phyloP scores from a whole-genome alignment of 345 rosid species.

The Garcia nutans region DNA sequence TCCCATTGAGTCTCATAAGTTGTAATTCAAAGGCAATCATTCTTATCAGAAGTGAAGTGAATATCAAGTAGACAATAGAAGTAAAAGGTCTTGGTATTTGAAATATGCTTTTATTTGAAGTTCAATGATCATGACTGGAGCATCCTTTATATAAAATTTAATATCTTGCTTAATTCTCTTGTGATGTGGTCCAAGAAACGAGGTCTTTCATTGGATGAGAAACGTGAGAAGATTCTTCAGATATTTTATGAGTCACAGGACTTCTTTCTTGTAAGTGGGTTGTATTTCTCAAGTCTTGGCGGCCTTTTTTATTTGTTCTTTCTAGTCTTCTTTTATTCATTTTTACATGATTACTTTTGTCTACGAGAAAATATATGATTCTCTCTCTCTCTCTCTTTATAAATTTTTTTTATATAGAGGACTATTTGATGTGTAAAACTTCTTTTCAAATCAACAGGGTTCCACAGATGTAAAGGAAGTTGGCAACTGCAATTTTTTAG shows the following conservation, averaged over 20 bases:
- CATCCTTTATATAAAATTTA: background rate
- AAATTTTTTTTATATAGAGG: too few relatives aligned
- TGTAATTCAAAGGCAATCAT: background rate
- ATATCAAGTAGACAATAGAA: background rate
- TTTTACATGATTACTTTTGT: background rate
- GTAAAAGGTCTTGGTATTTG: background rate
- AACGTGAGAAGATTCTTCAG: slow-evolving; percentile 91
- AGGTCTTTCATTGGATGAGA: slow-evolving; percentile 93
- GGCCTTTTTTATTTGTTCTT: background rate
- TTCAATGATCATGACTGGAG: background rate
- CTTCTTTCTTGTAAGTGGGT: slow-evolving; percentile 74
- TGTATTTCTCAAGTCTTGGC: background rate
- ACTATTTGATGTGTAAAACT: background rate
- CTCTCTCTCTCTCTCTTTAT: too few relatives aligned
- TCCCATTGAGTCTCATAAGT: too few relatives aligned
- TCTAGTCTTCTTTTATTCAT: background rate
- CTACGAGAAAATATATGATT: background rate
- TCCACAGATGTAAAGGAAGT: background rate
- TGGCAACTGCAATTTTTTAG: background rate
- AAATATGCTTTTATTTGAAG: background rate
- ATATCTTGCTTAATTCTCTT: background rate
- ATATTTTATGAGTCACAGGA: slow-evolving; percentile 81
- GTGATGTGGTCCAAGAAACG: slow-evolving; percentile 80
- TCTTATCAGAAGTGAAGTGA: background rate
- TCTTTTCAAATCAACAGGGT: background rate